These are phyloP conservation scores for Cyberlindnera xylosilytica DNA, from an alignment of 805 yeast species.

Conservation along the genomic window DNA sequence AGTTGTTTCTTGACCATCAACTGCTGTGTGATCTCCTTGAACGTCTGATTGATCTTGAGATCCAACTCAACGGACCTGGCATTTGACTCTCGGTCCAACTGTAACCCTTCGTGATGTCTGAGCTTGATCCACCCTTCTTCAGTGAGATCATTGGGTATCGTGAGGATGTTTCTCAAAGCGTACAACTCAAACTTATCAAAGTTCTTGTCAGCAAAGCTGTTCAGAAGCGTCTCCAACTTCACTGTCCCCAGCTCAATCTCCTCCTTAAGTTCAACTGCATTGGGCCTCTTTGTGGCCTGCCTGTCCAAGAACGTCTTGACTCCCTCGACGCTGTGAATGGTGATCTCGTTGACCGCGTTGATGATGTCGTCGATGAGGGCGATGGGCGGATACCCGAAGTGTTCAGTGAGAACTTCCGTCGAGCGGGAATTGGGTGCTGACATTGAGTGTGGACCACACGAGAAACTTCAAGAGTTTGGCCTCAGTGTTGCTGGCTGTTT, in stretches of 20 bases:
- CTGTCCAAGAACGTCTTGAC: slow-evolving; percentile 61
- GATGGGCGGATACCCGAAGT: slow-evolving; percentile 80
- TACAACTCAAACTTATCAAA: slow-evolving; percentile 87
- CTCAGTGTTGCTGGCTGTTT: background rate
- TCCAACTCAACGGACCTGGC: slow-evolving; percentile 28
- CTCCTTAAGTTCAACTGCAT: slow-evolving; percentile 22
- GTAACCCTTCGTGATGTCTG: slow-evolving; percentile 63
- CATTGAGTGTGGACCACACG: no score
- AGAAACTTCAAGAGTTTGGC: no score
- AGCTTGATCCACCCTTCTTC: slow-evolving; percentile 65
- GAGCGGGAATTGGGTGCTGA: slow-evolving; percentile 23
- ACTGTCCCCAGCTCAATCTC: slow-evolving; percentile 80
- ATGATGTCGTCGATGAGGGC: slow-evolving; percentile 83
- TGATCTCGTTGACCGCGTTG: slow-evolving; percentile 79
- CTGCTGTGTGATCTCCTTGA: slow-evolving; percentile 41
- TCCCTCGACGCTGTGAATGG: slow-evolving; percentile 43
- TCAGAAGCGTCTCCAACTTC: slow-evolving; percentile 71
- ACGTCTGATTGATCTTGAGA: slow-evolving; percentile 30
- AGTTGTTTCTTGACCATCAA: slow-evolving; percentile 40
- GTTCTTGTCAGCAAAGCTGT: slow-evolving; percentile 70
- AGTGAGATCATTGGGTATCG: slow-evolving; percentile 48
- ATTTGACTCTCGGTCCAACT: slow-evolving; percentile 19
- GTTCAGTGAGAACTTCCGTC: slow-evolving; percentile 71
- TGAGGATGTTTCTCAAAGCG: slow-evolving; percentile 70
- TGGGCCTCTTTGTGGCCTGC: slow-evolving; percentile 14